These are phyloP conservation scores for Calonectria pseudoturangicola DNA, from an alignment of 2,329 filamentous ascomycete genomes.

Conservation along the genomic window DNA sequence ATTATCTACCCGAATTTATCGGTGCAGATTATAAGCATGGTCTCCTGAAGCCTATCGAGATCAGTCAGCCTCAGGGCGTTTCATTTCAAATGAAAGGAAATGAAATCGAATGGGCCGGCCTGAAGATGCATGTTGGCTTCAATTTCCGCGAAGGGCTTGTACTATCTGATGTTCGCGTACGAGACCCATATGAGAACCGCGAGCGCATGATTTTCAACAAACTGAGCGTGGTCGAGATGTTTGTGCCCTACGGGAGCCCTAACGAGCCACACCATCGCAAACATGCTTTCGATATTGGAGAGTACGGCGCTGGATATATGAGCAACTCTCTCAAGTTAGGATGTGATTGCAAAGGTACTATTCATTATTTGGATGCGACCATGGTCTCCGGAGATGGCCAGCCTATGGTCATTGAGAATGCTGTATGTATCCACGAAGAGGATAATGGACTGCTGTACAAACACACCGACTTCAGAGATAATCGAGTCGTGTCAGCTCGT, in stretches of 20 bases:
- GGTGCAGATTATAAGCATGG: neutral
- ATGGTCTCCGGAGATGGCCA: conserved; percentile 72
- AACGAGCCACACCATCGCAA: conserved; percentile 80
- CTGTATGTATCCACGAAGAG: conserved; percentile 82
- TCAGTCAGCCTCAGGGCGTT: conserved; percentile 81
- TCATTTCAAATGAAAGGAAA: conserved; percentile 76
- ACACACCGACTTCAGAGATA: conserved; percentile 81
- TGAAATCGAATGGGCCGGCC: conserved; percentile 76
- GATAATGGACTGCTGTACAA: conserved; percentile 84
- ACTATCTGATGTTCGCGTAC: conserved; percentile 77
- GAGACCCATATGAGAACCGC: conserved; percentile 72
- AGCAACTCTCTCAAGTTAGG: conserved; percentile 82
- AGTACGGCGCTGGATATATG: conserved; percentile 79
- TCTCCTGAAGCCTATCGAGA: conserved; percentile 79
- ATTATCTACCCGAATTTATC: conserved; percentile 11
- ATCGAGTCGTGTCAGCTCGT: conserved; percentile 75
- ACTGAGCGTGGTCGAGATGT: conserved; percentile 81
- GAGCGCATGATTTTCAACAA: conserved; percentile 79
- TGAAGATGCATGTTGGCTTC: conserved; percentile 82
- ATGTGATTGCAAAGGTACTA: conserved; percentile 81
- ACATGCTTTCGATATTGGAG: conserved; percentile 83
- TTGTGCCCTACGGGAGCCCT: conserved; percentile 80
- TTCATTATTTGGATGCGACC: conserved; percentile 77
- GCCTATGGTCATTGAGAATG: conserved; percentile 71
- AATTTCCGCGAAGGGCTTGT: conserved; percentile 83